Base-by-base conservation (phyloP, 352 stramenopile genomes). In the Phytophthora sojae region DNA sequence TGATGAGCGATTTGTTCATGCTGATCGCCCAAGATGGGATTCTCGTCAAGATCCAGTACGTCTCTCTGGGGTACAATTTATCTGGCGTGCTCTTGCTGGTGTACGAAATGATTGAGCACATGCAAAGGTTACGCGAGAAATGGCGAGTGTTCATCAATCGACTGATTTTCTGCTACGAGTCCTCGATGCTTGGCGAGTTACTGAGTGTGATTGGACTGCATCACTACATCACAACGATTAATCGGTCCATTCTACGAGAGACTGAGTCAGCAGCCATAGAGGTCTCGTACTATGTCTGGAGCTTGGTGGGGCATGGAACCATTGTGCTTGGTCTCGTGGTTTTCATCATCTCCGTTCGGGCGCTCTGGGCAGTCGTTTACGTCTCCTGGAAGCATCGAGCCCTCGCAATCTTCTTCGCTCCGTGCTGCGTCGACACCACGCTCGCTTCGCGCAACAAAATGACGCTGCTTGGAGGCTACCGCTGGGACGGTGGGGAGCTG, bases 251-350 rank as follows among this genome's bases (percentile, higher is more conserved):
- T 0, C 14, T 73, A 12, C 53, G 57, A 5, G 9, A 55, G 5
- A 52, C 69, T 4, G 23, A 19, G 26, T 11, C 53, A 0, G 56
- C 59, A 1, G 61, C 71, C 52, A 21, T 29, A 21, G 53, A 54
- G 14, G 57, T 67, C 3, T 65, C 62, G 4, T 76, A 72, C 52
- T 76, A 72, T 45, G 52, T 72, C 5, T 60, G 57, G 63, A 72
- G 69, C 57, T 62, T 76, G 9, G 50, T 64, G 14, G 69, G 69
- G 0, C 69, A 76, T 37, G 69, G 52, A 6, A 7, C 47, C 5
- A 68, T 76, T 12, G 62, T 64, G 6, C 21, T 68, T 14, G 65
- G 70, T 2, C 64, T 51, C 19, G 71, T 64, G 2, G 37, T 57
- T 32, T 57, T 66, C 17, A 77, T 74, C 17, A 25, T 77, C 8